Evolutionary conservation across 2,329 filamentous ascomycete species (phyloP), one percentile per base, ranked within the genome.

Genomic region (Scytalidium sp.): DNA sequence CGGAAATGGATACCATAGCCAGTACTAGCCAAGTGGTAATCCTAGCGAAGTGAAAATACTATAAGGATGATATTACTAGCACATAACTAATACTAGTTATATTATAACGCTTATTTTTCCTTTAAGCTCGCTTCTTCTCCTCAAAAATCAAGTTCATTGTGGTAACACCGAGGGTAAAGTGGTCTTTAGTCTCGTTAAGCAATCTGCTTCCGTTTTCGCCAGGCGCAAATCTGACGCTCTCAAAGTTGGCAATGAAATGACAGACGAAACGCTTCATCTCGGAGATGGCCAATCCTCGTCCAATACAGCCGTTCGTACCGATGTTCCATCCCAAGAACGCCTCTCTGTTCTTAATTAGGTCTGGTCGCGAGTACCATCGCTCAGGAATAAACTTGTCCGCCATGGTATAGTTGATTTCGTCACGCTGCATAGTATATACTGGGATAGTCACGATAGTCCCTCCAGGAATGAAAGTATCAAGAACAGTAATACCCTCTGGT

Each of bases 241-340:
- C 50, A 32, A 58, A 60, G 17, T 50, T 41, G 9, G 47, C 50
- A 7, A 58, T 46, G 3, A 57, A 47, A 8, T 50, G 39, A 7
- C 54, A 53, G 6, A 47, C 43, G 3, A 55, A 51, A 15, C 27
- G 50, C 3, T 55, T 53, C 3, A 60, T 42, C 45, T 57, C 56
- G 53, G 57, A 56, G 3, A 57, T 40, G 1, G 56, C 56, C 2
- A 60, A 43, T 10, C 55, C 47, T 27, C 54, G 55, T 1, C 58
- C 56, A 19, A 59, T 53, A 47, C 58, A 60, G 6, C 45, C 43
- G 19, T 50, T 52, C 11, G 52, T 47, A 8, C 64, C 64, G 13
- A n/a, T 36, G 32, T 56, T 58, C 22, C 66, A 67, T 2, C 63
- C 61, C 1, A 56, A 51, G 45, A 61, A 66, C 1, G 52, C 56